Conservation (phyloP, 768 basidiomycete genomes). For the Butyriboletus loyo region DNA sequence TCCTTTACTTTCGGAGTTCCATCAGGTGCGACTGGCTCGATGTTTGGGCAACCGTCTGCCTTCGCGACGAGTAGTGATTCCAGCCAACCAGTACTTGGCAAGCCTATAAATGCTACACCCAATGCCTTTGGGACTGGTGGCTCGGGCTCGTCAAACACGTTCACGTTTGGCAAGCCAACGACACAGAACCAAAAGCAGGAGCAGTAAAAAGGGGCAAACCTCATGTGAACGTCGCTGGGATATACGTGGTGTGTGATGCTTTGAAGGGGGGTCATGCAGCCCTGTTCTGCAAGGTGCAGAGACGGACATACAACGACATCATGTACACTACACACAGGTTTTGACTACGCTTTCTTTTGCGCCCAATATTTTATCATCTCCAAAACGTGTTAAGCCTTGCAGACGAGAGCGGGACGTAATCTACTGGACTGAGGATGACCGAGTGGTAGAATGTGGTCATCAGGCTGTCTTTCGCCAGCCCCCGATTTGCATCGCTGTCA, state of each 20-base stretch:
- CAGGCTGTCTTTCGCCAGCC: too few relatives aligned
- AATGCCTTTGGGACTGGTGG: constrained; percentile 29
- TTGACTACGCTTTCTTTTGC: constrained; percentile 1
- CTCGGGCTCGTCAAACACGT: constrained; percentile 12
- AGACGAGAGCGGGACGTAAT: not conserved
- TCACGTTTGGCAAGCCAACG: constrained; percentile 27
- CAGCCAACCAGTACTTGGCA: constrained; percentile 12
- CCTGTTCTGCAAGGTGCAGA: not conserved
- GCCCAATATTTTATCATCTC: not conserved
- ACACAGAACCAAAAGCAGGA: constrained; percentile 34
- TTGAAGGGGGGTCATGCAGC: not conserved
- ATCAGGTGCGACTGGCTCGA: constrained; percentile 1
- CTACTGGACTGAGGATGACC: not conserved
- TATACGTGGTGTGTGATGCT: not conserved
- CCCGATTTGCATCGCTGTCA: too few relatives aligned
- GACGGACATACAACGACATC: not conserved
- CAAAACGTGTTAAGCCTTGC: not conserved
- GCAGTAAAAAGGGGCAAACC: constrained; percentile 18
- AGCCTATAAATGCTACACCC: constrained; percentile 17
- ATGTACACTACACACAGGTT: constrained; percentile 17
- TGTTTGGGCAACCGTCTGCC: constrained; percentile 9
- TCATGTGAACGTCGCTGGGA: not conserved
- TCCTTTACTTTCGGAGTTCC: constrained; percentile 20
- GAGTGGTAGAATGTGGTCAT: not conserved
- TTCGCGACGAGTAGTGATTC: constrained; percentile 3